Evolutionary conservation across 768 basidiomycete species (phyloP), one percentile per base, ranked within the genome.

Genomic region (Trametes coccinea): DNA sequence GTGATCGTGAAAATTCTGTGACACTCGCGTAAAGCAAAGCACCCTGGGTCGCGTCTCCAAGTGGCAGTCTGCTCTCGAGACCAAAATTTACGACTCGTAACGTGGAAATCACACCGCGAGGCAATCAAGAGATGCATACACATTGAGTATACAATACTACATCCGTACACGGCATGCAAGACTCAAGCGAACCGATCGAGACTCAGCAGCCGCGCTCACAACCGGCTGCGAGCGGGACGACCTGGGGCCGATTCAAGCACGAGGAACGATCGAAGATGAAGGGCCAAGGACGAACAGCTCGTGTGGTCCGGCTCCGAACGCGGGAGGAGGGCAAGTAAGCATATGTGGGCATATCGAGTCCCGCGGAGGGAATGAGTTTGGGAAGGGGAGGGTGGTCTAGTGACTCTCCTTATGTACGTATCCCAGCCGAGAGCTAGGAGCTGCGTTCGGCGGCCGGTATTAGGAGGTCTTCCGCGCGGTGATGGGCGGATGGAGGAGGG

Each of bases 121-220:
- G 34, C 34, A 37, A 37, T 37, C 34, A 11, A 37, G 11, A 39
- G 34, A 53, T 53, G 52, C 51, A 60, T 53, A 53, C 51, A 46
- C 51, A 53, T 47, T 40, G 53, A 31, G 34, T 60, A 53, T 53
- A 53, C 41, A 9, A n/a, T 43, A 43, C 44, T 60, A 60, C 59
- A 60, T 46, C 40, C 52, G 33, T 60, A 60, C 59, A 53, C 31
- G 45, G 52, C 53, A 60, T 60, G 51, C 59, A 60, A 60, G 30
- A 60, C 33, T 59, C 49, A 31, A 44, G 30, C 57, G 16, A 51
- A 10, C 22, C 22, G 22, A 34, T 17, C 39, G 29, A 44, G 30
- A 48, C n/a, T 33, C 22, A 11, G 14, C 45, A 31, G 41, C 43
- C 13, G 22, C 13, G 46, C 46, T 22, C 56, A 33, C 33, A 56